phyloP scores from a whole-genome alignment of 1,284 basidiomycete genomes.

The Cryptococcus jaspeensis region DNA sequence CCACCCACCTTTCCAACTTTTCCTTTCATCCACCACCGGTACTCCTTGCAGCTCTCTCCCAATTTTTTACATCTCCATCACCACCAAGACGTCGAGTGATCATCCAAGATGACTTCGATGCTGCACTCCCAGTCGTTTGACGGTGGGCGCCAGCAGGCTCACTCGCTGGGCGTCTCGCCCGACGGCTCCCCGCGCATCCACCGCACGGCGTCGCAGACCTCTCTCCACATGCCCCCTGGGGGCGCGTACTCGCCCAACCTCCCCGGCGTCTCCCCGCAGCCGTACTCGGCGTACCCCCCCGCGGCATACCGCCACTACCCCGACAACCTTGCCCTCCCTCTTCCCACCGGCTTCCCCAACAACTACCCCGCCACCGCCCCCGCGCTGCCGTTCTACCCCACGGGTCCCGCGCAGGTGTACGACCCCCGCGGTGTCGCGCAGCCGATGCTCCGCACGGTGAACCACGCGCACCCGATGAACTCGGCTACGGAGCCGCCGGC shows the following conservation, averaged over 20 bases:
- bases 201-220: conserved; percentile 32
- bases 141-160: conserved; percentile 21
- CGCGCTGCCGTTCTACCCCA: conserved; percentile 15
- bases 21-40: conserved; percentile 25
- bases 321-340: conserved; percentile 17
- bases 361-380: conserved; percentile 27
- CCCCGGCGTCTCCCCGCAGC: conserved; percentile 13
- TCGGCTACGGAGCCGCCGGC: conserved; percentile 36
- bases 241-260: conserved; percentile 24
- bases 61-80: background rate
- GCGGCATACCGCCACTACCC: conserved; percentile 19
- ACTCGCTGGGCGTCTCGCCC: conserved; percentile 19
- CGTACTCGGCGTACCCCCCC: conserved; percentile 18
- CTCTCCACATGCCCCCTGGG: conserved; percentile 27
- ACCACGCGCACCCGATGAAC: conserved; percentile 38
- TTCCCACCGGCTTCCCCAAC: background rate
- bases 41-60: conserved; percentile 15
- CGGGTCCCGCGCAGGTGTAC: conserved; percentile 17
- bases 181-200: conserved; percentile 27
- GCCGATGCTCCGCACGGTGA: conserved; percentile 35
- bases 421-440: conserved; percentile 20
- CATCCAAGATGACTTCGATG: conserved; percentile 26
- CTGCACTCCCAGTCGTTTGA: conserved; percentile 24
- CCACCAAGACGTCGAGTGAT: background rate
- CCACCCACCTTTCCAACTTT: conserved; percentile 13